These are phyloP conservation scores for Endothia cerciana DNA, from an alignment of 2,329 filamentous ascomycete genomes.

Conservation along the genomic window DNA sequence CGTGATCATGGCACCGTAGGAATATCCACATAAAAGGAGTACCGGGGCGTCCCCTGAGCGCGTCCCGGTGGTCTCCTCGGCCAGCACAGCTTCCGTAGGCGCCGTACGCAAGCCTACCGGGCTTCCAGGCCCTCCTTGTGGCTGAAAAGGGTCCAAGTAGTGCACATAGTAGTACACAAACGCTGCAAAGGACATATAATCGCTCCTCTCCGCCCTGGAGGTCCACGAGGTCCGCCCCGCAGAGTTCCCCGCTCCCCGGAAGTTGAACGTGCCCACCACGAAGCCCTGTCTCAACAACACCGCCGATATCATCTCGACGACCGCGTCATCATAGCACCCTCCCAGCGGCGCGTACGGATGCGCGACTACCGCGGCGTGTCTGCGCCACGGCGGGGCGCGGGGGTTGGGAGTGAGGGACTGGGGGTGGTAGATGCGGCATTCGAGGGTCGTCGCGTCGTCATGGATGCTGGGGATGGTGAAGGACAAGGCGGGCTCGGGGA, in stretches of 20 bases:
- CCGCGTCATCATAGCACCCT: slow-evolving; percentile 79
- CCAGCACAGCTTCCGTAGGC: neutral
- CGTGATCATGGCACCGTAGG: slow-evolving; percentile 85
- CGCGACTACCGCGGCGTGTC: slow-evolving; percentile 69
- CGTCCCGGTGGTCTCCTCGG: neutral
- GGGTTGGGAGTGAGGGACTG: slow-evolving; percentile 43
- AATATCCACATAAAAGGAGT: slow-evolving; percentile 87
- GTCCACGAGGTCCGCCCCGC: slow-evolving; percentile 87
- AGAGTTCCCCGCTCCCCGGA: slow-evolving; percentile 80
- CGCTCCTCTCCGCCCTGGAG: slow-evolving; percentile 75
- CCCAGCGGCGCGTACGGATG: slow-evolving; percentile 92
- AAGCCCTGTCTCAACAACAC: slow-evolving; percentile 72
- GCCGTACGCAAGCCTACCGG: slow-evolving; percentile 15
- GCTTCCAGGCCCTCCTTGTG: neutral
- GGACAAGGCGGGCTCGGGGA: slow-evolving; percentile 61
- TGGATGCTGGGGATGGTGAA: slow-evolving; percentile 85
- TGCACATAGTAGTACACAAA: slow-evolving; percentile 78
- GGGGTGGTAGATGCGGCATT: slow-evolving; percentile 84
- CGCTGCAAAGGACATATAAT: slow-evolving; percentile 82
- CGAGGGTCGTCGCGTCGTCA: slow-evolving; percentile 76
- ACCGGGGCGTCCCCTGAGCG: slow-evolving; percentile 31
- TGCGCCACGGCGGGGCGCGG: slow-evolving; percentile 46
- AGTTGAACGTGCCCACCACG: slow-evolving; percentile 88
- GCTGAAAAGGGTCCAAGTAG: slow-evolving; percentile 51
- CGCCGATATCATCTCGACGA: slow-evolving; percentile 69